These are phyloP conservation scores for Domatiomyces catenatus DNA, from an alignment of 2,329 filamentous ascomycete genomes.

Conservation along the genomic window DNA sequence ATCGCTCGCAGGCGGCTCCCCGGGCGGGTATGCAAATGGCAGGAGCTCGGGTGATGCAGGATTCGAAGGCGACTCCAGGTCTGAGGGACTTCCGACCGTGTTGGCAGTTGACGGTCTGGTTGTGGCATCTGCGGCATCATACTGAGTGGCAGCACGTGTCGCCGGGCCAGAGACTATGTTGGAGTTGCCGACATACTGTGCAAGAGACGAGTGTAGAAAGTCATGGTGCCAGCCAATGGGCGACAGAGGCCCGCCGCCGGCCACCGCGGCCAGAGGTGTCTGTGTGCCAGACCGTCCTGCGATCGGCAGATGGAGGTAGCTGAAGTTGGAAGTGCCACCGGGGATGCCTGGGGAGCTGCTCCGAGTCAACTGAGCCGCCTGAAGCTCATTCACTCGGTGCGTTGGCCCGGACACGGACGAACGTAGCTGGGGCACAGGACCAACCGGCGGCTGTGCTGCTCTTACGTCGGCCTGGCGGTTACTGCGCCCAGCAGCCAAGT, in stretches of 20 bases:
- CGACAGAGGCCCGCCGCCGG: conserved; percentile 27
- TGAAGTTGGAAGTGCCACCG: conserved; percentile 34
- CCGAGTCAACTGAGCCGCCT: conserved; percentile 22
- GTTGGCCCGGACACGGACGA: background rate
- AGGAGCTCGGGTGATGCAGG: conserved; percentile 9
- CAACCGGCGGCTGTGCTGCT: background rate
- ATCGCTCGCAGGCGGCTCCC: conserved; percentile 3
- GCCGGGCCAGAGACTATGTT: background rate
- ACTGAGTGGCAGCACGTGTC: conserved; percentile 5
- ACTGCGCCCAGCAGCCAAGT: too few species aligned
- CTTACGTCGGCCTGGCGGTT: too few species aligned
- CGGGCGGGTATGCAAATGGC: conserved; percentile 2
- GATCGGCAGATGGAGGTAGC: conserved; percentile 33
- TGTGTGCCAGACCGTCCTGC: conserved; percentile 34
- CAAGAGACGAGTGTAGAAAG: conserved; percentile 1
- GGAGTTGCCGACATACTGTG: background rate
- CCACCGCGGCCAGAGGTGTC: conserved; percentile 33
- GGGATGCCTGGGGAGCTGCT: conserved; percentile 33
- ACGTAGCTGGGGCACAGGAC: background rate
- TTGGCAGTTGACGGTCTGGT: conserved; percentile 30
- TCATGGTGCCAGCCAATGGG: conserved; percentile 24
- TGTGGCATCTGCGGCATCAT: conserved; percentile 24
- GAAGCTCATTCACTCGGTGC: background rate
- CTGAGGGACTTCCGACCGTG: conserved; percentile 13
- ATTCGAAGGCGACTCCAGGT: conserved; percentile 8